Base-by-base conservation (phyloP, 768 basidiomycete species). In the Lentinula sp. region DNA sequence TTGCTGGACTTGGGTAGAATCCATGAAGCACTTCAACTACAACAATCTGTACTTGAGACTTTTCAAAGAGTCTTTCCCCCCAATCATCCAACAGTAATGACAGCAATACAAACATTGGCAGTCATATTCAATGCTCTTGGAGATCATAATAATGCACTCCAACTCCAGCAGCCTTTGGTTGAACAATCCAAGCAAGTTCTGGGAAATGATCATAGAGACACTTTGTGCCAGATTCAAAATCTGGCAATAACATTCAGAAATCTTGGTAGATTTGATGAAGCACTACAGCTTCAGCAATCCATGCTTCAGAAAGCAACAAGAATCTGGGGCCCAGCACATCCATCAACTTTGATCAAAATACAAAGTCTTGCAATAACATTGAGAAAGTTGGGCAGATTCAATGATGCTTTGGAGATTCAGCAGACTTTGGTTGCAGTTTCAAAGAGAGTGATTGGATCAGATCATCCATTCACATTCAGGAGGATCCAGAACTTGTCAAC, bases 191-290 rank as follows among this genome's bases (percentile, higher is more conserved):
- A n/a, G 21, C 5, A 50, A 42, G 10, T 59, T 6, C 28, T 59
- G n/a, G 61, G 61, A 51, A 28, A 9, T 21, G 32, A 62, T 11
- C 61, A 62, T 52, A 58, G 21, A 23, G 32, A 51, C 21, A 62
- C 61, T 11, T 31, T 58, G 15, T 1, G 5, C 9, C 35, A 4
- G n/a, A 40, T 21, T 37, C 37, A 39, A 16, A 60, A 54, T 34
- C 43, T 63, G 23, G 28, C 28, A 28, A 28, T 28, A 28, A 28
- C 28, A 28, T 3, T 3, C 28, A 28, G 28, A 28, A 28, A 28
- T 28, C 28, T 28, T 28, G 57, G 39, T 8, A 31, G 31, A 28
- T 59, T 28, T 31, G 37, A 35, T 31, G 57, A 59, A 31, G 61
- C 57, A 8, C 23, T 37, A 15, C 13, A 28, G 28, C 28, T 28